Evolutionary conservation across 768 basidiomycete genomes (phyloP).

Genomic region (Termitomyces sp.): DNA sequence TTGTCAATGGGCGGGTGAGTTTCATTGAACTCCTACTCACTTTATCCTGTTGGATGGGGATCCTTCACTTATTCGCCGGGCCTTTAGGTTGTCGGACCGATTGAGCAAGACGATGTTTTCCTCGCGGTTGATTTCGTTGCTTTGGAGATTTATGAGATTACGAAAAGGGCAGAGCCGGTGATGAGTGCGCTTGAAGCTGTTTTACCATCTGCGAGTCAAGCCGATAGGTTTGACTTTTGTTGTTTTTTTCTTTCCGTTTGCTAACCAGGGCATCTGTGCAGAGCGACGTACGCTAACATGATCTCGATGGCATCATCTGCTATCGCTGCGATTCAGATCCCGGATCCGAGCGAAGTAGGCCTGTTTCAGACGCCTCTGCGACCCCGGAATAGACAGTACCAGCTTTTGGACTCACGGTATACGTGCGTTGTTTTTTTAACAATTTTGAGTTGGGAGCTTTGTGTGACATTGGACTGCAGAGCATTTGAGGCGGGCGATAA

Average conservation of each 20-base stretch:
- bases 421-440: slow-evolving; percentile 43
- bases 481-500: slow-evolving; percentile 69
- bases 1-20: slow-evolving; percentile 9
- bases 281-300: slow-evolving; percentile 53
- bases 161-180: slow-evolving; percentile 67
- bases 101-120: slow-evolving; percentile 53
- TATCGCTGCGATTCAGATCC: slow-evolving; percentile 64
- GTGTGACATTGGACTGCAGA: slow-evolving; percentile 32
- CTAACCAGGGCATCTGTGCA: slow-evolving; percentile 21
- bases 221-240: slow-evolving; percentile 38
- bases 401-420: slow-evolving; percentile 52
- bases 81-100: slow-evolving; percentile 72
- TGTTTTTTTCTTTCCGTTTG: neutral
- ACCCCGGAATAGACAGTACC: slow-evolving; percentile 61
- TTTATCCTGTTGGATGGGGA: neutral
- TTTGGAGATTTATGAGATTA: slow-evolving; percentile 71
- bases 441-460: too few species aligned
- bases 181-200: slow-evolving; percentile 59
- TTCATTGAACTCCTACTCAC: slow-evolving; percentile 18
- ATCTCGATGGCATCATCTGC: slow-evolving; percentile 69
- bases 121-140: slow-evolving; percentile 65
- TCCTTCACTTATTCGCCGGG: neutral
- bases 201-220: slow-evolving; percentile 29
- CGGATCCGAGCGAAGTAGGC: slow-evolving; percentile 70
- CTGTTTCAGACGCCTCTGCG: slow-evolving; percentile 64